phyloP scores from a whole-genome alignment of 176 grass and related monocot species.

The Triticum dicoccoides region DNA sequence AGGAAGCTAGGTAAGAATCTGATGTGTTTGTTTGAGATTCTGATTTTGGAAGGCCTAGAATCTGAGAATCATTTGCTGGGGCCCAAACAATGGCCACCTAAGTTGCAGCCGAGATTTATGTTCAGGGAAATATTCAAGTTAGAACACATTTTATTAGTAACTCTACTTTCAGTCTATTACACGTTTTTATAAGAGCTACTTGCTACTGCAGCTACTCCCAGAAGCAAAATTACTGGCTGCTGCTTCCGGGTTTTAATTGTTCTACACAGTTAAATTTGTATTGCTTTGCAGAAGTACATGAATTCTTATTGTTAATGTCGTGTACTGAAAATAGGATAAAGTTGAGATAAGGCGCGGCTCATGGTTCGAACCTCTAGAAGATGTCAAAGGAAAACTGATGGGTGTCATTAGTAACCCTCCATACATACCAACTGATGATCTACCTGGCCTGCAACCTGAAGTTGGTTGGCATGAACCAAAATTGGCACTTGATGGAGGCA shows the following conservation, averaged over 20 bases:
- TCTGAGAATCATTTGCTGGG: too few species aligned
- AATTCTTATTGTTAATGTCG: not conserved
- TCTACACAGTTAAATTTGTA: not conserved
- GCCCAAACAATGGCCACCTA: not conserved
- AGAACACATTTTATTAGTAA: not conserved
- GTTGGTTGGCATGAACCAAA: conserved; percentile 87
- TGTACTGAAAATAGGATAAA: conserved; percentile 56
- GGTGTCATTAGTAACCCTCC: conserved; percentile 94
- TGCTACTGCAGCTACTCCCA: not conserved
- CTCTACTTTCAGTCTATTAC: not conserved
- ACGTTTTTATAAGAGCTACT: not conserved
- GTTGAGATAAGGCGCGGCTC: conserved; percentile 78
- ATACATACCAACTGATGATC: conserved; percentile 72
- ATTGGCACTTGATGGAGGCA: conserved; percentile 79
- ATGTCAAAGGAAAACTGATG: conserved; percentile 69
- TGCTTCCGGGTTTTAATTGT: not conserved
- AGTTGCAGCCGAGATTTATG: not conserved
- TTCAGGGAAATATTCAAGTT: not conserved
- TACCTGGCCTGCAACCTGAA: conserved; percentile 88
- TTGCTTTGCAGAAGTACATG: not conserved
- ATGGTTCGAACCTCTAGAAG: conserved; percentile 80
- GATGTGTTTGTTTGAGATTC: too few species aligned
- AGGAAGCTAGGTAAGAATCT: too few species aligned
- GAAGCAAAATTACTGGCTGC: not conserved
- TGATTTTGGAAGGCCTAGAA: too few species aligned